Evolutionary conservation across 768 basidiomycete species (phyloP), one percentile per base, ranked within the genome.

Genomic region (Mycena filopes): DNA sequence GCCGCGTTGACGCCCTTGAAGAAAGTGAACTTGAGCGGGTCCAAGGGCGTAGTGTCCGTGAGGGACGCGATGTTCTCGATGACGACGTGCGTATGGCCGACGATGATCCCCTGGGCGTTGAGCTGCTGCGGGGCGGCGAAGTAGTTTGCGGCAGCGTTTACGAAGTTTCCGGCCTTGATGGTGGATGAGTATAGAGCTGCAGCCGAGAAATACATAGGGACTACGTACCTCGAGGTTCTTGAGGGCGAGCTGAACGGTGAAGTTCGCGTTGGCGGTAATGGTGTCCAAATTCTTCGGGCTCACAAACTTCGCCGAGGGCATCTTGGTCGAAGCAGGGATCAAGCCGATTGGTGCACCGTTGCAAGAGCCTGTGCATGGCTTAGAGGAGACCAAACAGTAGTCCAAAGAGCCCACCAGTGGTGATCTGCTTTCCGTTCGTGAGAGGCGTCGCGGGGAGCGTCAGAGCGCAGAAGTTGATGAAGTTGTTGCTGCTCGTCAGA

Each of bases 391-490:
- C n/a, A n/a, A n/a, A n/a, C n/a, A n/a, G n/a, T n/a, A n/a, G n/a
- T n/a, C n/a, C 7, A 42, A n/a, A 18, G 16, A 42, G n/a, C 41
- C 16, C 41, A 42, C 41, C 18, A 25, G 46, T 47, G 18, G 46
- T 47, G 21, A 47, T 25, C 18, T 47, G 81, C 62, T 77, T 66
- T 31, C 84, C 84, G 70, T 85, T 84, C 55, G 90, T 91, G 60
- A 90, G 78, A 13, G 88, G 83, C 55, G 83, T 74, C 68, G n/a
- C n/a, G n/a, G n/a, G n/a, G n/a, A n/a, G n/a, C n/a, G n/a, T n/a
- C n/a, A n/a, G n/a, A n/a, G n/a, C n/a, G n/a, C n/a, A n/a, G n/a
- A 79, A 80, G 76, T 83, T 81, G 75, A 84, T 82, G 71, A 82
- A 87, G 75, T 86, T 86, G 75, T 86, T 84, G 29, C 76, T 76